Base-by-base conservation (phyloP, 805 yeast species). In the Spencermartinsiella europaea region DNA sequence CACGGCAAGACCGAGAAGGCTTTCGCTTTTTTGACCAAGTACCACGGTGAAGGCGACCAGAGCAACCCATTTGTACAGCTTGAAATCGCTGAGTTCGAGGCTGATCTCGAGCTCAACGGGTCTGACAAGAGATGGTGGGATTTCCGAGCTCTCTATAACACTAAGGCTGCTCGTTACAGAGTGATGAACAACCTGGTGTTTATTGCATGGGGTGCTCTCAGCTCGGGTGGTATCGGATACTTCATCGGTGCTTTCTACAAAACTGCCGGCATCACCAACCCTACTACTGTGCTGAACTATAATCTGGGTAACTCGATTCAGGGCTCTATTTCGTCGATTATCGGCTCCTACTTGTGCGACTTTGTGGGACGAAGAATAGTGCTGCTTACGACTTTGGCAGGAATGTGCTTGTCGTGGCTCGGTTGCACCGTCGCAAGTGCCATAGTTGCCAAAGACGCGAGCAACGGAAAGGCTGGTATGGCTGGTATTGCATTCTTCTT, bases 361-460 rank as follows among this genome's bases (percentile, higher is more conserved):
- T 47, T 38, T n/a, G 36, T 57, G 16, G 64, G 64, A 4, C 53
- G 64, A 48, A 52, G 63, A 46, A 58, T 52, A 27, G 45, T 54
- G 47, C 51, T 61, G 19, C 45, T 61, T 42, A 44, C 48, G 37
- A 52, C 61, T 15, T 48, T 53, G 15, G 34, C 50, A n/a, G 62
- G 59, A 5, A 43, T 54, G 40, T 49, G 59, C 8, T n/a, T 51
- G 5, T 46, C 56, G 5, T 55, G 61, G 48, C 43, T 56, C 3
- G 58, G 56, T 10, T 44, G 60, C 25, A 54, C 63, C 3, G 54
- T 58, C 19, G 37, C 52, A 21, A 56, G 61, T 14, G 58, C 59
- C 15, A 45, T 54, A 34, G 58, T 46, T 42, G 46, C 47, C 12
- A 40, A 48, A 4, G 52, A 49, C 27, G 12, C 7, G 31, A 7